Evolutionary conservation across 768 basidiomycete genomes (phyloP).

Genomic region (Rhodotorula babjevae): DNA sequence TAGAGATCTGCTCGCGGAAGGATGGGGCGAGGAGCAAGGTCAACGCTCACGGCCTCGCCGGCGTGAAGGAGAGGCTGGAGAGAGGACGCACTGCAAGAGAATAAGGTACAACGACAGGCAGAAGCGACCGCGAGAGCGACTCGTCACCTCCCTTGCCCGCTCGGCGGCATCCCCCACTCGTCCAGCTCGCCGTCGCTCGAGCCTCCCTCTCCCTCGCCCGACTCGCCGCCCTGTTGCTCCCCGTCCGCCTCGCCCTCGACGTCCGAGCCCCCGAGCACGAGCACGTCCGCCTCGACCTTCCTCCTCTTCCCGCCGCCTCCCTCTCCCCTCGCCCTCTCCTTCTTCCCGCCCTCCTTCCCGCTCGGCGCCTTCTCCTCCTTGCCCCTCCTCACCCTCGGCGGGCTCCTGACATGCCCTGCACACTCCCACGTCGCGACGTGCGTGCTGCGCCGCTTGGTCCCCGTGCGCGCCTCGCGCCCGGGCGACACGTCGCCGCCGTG

Average conservation of each 20-base stretch:
- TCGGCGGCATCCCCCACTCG: slow-evolving; percentile 32
- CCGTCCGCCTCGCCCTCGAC: background rate
- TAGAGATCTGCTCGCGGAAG: no score
- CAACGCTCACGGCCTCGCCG: no score
- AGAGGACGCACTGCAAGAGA: background rate
- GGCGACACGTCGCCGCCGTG: background rate
- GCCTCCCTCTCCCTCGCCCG: background rate
- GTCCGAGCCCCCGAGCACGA: slow-evolving; percentile 29
- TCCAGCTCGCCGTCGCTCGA: slow-evolving; percentile 14
- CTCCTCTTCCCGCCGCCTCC: background rate
- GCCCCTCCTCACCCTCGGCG: background rate
- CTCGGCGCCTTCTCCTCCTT: background rate
- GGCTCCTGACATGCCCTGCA: background rate
- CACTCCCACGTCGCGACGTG: background rate
- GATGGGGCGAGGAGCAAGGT: no score
- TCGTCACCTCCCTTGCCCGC: slow-evolving; percentile 15
- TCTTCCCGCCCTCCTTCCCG: background rate
- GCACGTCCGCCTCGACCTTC: slow-evolving; percentile 1
- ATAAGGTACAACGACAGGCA: background rate
- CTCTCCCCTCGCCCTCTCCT: background rate
- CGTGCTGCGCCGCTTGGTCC: background rate
- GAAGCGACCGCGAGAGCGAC: background rate
- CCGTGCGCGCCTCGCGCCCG: background rate
- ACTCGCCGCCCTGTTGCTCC: background rate
- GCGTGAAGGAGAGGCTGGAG: no score